Conservation (phyloP, 2,329 filamentous ascomycete genomes). For the Talaromyces islandicus region DNA sequence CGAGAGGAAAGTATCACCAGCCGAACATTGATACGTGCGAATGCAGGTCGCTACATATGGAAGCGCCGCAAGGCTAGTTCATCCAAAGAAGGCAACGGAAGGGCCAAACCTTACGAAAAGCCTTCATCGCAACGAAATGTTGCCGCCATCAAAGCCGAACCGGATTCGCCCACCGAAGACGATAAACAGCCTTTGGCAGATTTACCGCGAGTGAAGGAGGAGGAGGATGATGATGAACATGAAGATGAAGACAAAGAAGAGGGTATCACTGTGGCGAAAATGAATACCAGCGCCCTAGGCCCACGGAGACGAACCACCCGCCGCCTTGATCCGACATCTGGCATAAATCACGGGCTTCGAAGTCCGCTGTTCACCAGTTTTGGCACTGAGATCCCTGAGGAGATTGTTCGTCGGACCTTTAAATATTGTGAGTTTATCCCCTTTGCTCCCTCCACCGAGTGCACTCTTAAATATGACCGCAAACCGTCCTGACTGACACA, state of each 20-base stretch:
- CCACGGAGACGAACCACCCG: not conserved
- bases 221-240: not conserved
- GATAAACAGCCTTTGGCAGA: not conserved
- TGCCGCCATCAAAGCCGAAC: not conserved
- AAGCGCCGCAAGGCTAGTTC: conserved; percentile 14
- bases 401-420: conserved; percentile 8
- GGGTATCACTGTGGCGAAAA: not conserved
- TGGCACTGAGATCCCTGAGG: conserved; percentile 7
- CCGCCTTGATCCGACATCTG: not conserved
- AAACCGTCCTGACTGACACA: not conserved
- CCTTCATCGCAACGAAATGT: not conserved
- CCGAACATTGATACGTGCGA: conserved; percentile 19
- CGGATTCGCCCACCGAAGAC: not conserved
- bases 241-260: not conserved
- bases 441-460: not conserved
- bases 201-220: not conserved
- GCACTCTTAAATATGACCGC: not conserved
- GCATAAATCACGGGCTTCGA: conserved; percentile 6
- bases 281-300: not conserved
- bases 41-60: conserved; percentile 22
- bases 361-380: conserved; percentile 8
- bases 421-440: conserved; percentile 7
- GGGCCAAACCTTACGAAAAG: conserved; percentile 7
- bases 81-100: conserved; percentile 1
- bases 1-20: conserved; percentile 9